Percentiles rank a stretch among this genome's conserved stretches.
phyloP scores from a whole-genome alignment of 768 basidiomycete genomes.

The Mycena galericulata region DNA sequence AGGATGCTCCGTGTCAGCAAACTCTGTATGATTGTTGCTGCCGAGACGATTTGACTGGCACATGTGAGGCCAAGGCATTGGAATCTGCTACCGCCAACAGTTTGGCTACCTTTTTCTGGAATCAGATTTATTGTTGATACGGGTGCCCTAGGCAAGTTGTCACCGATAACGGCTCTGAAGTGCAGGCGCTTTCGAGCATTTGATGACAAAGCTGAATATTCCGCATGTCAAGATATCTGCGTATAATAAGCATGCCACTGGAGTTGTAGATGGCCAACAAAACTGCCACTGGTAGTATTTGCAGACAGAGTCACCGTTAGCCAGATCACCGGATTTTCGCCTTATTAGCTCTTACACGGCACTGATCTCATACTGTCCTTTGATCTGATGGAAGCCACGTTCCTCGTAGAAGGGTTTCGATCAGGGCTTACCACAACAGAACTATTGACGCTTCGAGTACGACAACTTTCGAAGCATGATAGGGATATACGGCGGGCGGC shows the following conservation, averaged over 20 bases:
- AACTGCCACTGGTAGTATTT: slow-evolving; percentile 35
- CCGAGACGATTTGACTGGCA: slow-evolving; percentile 42
- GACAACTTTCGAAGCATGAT: too few species aligned
- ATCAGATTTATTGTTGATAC: slow-evolving; percentile 48
- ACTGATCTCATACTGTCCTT: slow-evolving; percentile 1
- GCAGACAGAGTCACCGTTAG: slow-evolving; percentile 38
- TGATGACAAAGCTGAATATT: slow-evolving; percentile 27
- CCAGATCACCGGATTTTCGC: slow-evolving; percentile 36
- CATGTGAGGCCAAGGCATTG: slow-evolving; percentile 43
- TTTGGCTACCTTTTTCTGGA: slow-evolving; percentile 45
- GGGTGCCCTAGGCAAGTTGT: slow-evolving; percentile 40
- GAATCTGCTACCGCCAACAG: slow-evolving; percentile 21
- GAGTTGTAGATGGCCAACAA: slow-evolving; percentile 47
- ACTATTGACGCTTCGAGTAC: too few species aligned
- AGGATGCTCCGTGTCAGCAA: slow-evolving; percentile 39
- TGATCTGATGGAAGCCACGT: too few species aligned
- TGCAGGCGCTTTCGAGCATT: slow-evolving; percentile 35
- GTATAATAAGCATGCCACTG: too few species aligned
- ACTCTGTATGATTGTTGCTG: slow-evolving; percentile 46
- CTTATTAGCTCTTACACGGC: slow-evolving; percentile 26
- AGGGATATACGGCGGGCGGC: too few species aligned
- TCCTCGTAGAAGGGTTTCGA: too few species aligned
- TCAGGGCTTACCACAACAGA: too few species aligned
- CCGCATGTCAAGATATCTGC: slow-evolving; percentile 45
- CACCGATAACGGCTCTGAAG: slow-evolving; percentile 51